phyloP scores from a whole-genome alignment of 768 basidiomycete genomes.

The Agrocybe pediades region DNA sequence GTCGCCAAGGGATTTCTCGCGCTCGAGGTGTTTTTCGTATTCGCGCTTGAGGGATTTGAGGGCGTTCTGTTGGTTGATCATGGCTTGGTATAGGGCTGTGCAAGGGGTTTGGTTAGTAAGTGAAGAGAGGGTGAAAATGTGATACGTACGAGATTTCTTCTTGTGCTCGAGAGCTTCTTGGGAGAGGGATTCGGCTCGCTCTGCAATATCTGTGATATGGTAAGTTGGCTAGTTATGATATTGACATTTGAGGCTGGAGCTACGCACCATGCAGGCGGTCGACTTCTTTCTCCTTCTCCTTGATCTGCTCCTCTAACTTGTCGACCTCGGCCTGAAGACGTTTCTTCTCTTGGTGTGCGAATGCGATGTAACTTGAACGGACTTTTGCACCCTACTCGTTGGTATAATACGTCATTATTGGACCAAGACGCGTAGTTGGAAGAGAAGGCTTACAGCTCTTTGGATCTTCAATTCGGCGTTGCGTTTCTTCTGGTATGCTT shows the following conservation, averaged over 20 bases:
- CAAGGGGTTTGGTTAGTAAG: neutral
- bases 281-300: conserved; percentile 67
- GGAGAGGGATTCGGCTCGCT: conserved; percentile 76
- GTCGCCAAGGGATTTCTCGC: conserved; percentile 76
- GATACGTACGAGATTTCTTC: conserved; percentile 77
- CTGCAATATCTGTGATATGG: conserved; percentile 62
- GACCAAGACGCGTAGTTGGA: neutral
- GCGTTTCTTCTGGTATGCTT: conserved; percentile 61
- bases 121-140: neutral
- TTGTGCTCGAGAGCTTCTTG: conserved; percentile 82
- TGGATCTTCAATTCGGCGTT: conserved; percentile 78
- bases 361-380: conserved; percentile 82
- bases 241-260: conserved; percentile 23
- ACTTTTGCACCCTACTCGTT: conserved; percentile 86
- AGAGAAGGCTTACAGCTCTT: conserved; percentile 62
- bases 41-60: conserved; percentile 77
- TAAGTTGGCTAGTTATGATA: neutral
- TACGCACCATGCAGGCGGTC: conserved; percentile 71
- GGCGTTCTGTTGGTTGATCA: conserved; percentile 72
- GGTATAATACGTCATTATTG: conserved; percentile 1
- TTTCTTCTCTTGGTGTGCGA: conserved; percentile 87
- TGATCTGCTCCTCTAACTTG: conserved; percentile 59
- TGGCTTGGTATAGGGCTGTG: conserved; percentile 76
- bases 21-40: conserved; percentile 70
- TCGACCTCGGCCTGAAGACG: conserved; percentile 69